Percentiles rank a stretch among this genome's conserved stretches.
Evolutionary conservation across 2,329 filamentous ascomycete genomes (phyloP).

Genomic region (Tolypocladium endophyticum): DNA sequence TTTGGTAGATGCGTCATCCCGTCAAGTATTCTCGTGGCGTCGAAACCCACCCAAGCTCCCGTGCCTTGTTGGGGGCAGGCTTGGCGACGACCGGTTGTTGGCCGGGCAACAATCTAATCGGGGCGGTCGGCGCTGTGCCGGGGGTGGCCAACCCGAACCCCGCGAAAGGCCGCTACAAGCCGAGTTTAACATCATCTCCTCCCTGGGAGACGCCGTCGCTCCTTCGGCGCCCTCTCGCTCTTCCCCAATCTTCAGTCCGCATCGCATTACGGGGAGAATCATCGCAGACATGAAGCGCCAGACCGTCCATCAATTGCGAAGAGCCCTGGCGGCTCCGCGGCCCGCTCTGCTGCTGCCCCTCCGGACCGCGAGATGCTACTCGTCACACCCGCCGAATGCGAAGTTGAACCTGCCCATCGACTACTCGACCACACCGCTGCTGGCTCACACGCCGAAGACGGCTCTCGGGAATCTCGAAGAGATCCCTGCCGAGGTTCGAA

Average conservation of each 20-base stretch:
- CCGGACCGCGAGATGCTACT: conserved; percentile 29
- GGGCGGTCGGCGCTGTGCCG: not conserved
- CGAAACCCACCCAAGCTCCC: not conserved
- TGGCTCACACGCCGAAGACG: conserved; percentile 68
- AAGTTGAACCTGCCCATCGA: conserved; percentile 78
- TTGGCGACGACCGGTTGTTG: conserved; percentile 17
- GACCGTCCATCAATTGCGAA: conserved; percentile 17
- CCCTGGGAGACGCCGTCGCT: not conserved
- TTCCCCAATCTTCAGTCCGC: conserved; percentile 3
- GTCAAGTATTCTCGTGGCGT: not conserved
- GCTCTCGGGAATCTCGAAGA: conserved; percentile 58
- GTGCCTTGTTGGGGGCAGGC: not conserved
- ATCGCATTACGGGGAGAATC: not conserved
- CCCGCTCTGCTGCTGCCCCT: conserved; percentile 6
- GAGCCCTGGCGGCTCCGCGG: conserved; percentile 12
- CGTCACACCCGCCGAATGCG: conserved; percentile 47
- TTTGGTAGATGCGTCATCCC: not conserved
- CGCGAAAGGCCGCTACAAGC: conserved; percentile 26
- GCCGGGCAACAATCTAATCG: conserved; percentile 30
- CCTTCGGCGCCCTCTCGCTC: not conserved
- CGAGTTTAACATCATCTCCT: conserved; percentile 19
- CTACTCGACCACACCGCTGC: conserved; percentile 70
- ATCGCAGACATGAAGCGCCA: conserved; percentile 21
- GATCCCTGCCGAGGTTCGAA: conserved; percentile 53
- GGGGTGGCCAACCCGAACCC: conserved; percentile 8